Evolutionary conservation across 1,139 yeast genomes (phyloP).

Genomic region (Kodamaea alishanica): DNA sequence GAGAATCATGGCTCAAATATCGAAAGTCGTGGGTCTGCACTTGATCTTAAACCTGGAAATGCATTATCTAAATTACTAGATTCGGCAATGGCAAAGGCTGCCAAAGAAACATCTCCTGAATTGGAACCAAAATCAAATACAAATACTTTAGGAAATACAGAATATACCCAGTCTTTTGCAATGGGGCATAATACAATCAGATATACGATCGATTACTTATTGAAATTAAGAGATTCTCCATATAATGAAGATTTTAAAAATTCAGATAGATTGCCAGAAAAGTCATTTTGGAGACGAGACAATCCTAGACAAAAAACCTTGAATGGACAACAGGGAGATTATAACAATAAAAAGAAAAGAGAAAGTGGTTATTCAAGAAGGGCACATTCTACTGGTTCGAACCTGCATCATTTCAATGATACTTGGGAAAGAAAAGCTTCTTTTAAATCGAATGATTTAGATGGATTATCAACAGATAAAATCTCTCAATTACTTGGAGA

Average conservation of each 20-base stretch:
- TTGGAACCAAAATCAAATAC: conserved; percentile 20
- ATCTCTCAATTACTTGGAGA: conserved; percentile 36
- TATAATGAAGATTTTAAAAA: conserved; percentile 26
- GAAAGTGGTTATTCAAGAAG: conserved; percentile 2
- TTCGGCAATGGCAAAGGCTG: conserved; percentile 43
- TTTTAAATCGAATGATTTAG: conserved; percentile 25
- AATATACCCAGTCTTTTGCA: conserved; percentile 5
- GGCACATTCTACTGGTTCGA: conserved; percentile 4
- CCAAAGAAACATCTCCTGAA: conserved; percentile 45
- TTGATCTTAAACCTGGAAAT: conserved; percentile 29
- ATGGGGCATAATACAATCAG: conserved; percentile 5
- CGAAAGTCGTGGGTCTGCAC: not conserved
- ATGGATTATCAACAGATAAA: conserved; percentile 27
- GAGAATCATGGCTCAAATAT: conserved; percentile 1
- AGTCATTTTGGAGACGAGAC: conserved; percentile 38
- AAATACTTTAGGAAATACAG: conserved; percentile 9
- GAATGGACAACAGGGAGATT: conserved; percentile 7
- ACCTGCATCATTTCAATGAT: conserved; percentile 14
- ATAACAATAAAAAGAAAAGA: conserved; percentile 13
- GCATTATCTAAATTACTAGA: conserved; percentile 41
- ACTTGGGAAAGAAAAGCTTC: conserved; percentile 33
- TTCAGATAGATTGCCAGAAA: conserved; percentile 34
- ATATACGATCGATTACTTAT: conserved; percentile 39
- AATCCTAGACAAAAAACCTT: conserved; percentile 2
- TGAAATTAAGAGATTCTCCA: conserved; percentile 35